Evolutionary conservation across 148 eudicot genomes (phyloP).

Genomic region (Amaranthus palmeri): DNA sequence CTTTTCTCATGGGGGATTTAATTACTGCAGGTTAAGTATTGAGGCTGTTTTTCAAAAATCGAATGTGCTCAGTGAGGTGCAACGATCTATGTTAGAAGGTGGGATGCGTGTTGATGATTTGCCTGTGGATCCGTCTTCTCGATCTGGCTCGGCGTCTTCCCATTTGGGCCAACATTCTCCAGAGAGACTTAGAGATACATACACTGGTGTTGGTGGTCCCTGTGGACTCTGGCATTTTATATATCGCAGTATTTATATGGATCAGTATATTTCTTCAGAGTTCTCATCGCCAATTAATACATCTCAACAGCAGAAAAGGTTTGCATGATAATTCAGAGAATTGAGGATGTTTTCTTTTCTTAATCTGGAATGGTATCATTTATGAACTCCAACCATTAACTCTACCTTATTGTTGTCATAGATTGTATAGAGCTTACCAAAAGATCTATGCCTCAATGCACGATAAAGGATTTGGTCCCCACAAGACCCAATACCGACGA

Average conservation of each 20-base stretch:
- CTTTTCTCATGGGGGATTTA: conserved; percentile 9
- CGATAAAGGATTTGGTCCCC: conserved; percentile 73
- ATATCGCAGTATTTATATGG: conserved; percentile 76
- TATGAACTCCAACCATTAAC: conserved; percentile 5
- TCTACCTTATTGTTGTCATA: conserved; percentile 23
- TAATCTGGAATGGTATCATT: not conserved
- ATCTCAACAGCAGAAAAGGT: conserved; percentile 84
- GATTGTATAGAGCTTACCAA: conserved; percentile 90
- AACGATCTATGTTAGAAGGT: conserved; percentile 76
- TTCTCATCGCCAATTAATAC: conserved; percentile 79
- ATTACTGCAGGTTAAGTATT: conserved; percentile 54
- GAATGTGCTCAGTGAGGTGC: conserved; percentile 87
- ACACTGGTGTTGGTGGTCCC: conserved; percentile 69
- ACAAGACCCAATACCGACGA: conserved; percentile 94
- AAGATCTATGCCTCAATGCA: conserved; percentile 89
- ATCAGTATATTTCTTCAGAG: conserved; percentile 91
- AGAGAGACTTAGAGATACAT: conserved; percentile 44
- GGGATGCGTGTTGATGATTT: conserved; percentile 93
- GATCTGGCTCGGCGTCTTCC: conserved; percentile 52
- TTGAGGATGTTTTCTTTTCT: conserved; percentile 4
- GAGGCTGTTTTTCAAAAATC: conserved; percentile 81
- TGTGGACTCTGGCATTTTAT: conserved; percentile 97
- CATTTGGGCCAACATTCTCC: conserved; percentile 65
- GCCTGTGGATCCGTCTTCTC: conserved; percentile 64
- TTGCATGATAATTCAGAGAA: conserved; percentile 2